Percentiles rank a stretch among this genome's conserved stretches.
These are phyloP conservation scores for Aspergillus coremiiformis DNA, from an alignment of 495 filamentous ascomycete species.

Conservation along the genomic window DNA sequence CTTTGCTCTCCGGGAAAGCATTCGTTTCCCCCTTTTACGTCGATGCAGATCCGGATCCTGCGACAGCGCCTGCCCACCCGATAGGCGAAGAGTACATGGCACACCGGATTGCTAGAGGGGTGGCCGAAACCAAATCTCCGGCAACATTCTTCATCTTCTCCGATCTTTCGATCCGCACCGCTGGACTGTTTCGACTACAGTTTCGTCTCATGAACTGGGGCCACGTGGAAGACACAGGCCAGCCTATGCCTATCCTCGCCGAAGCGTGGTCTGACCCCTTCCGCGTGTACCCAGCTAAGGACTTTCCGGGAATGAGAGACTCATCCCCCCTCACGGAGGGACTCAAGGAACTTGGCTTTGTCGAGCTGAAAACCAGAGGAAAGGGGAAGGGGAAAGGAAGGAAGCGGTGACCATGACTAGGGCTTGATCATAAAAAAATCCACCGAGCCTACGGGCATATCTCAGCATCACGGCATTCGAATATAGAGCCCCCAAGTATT, in stretches of 20 bases:
- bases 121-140: conserved; percentile 40
- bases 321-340: conserved; percentile 34
- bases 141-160: conserved; percentile 84
- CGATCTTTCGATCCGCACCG: conserved; percentile 84
- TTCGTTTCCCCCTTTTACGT: conserved; percentile 39
- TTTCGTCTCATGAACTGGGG: conserved; percentile 78
- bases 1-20: conserved; percentile 35
- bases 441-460: neutral
- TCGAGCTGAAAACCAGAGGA: conserved; percentile 41
- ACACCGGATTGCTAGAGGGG: conserved; percentile 10
- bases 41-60: conserved; percentile 40
- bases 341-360: conserved; percentile 40
- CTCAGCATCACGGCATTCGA: neutral
- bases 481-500: neutral
- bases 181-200: conserved; percentile 71
- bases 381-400: conserved; percentile 39
- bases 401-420: conserved; percentile 11
- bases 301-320: conserved; percentile 86
- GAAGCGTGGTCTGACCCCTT: conserved; percentile 71
- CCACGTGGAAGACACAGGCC: conserved; percentile 43
- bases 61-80: conserved; percentile 56
- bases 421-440: neutral
- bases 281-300: conserved; percentile 89
- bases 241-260: conserved; percentile 55
- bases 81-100: conserved; percentile 37